Percentiles rank a stretch among this genome's conserved stretches.
Conservation (phyloP, 345 rosid genomes). For the Euphorbia tirucalli region DNA sequence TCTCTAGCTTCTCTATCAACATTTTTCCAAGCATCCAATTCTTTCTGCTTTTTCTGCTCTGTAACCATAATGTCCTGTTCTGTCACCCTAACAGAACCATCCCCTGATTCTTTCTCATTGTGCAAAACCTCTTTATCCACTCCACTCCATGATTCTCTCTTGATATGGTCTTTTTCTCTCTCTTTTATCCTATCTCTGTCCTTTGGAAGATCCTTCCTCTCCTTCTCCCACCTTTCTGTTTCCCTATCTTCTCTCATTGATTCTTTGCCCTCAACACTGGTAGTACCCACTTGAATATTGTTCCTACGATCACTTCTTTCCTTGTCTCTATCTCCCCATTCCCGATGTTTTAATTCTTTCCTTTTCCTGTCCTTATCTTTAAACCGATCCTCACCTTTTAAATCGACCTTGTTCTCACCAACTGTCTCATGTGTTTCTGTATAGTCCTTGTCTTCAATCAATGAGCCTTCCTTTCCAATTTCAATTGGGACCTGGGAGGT, state of each 20-base stretch:
- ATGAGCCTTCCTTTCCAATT: constrained; percentile 55
- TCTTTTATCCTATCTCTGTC: constrained; percentile 82
- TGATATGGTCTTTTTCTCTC: constrained; percentile 63
- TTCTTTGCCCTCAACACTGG: constrained; percentile 60
- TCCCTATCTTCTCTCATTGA: constrained; percentile 73
- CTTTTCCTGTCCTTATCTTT: constrained; percentile 91
- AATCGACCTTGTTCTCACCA: constrained; percentile 86
- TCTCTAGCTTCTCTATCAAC: constrained; percentile 73
- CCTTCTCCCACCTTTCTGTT: constrained; percentile 83
- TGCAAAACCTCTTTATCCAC: constrained; percentile 59
- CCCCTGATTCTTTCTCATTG: constrained; percentile 66
- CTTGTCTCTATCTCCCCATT: constrained; percentile 91
- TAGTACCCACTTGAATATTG: constrained; percentile 49
- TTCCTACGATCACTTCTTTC: constrained; percentile 81
- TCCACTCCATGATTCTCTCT: constrained; percentile 65
- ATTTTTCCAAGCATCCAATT: constrained; percentile 66
- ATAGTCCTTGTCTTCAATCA: constrained; percentile 51
- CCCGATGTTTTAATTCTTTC: constrained; percentile 76
- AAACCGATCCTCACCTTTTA: constrained; percentile 76
- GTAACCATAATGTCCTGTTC: constrained; percentile 55
- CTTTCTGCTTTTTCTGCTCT: constrained; percentile 75
- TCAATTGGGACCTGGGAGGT: constrained; percentile 55
- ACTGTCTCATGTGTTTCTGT: constrained; percentile 65
- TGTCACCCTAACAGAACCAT: constrained; percentile 52
- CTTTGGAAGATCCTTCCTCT: constrained; percentile 59